Percentiles rank a stretch among this genome's conserved stretches.
These are phyloP conservation scores for Vitellaria paradoxa DNA, from an alignment of 179 eudicot species.

Conservation along the genomic window DNA sequence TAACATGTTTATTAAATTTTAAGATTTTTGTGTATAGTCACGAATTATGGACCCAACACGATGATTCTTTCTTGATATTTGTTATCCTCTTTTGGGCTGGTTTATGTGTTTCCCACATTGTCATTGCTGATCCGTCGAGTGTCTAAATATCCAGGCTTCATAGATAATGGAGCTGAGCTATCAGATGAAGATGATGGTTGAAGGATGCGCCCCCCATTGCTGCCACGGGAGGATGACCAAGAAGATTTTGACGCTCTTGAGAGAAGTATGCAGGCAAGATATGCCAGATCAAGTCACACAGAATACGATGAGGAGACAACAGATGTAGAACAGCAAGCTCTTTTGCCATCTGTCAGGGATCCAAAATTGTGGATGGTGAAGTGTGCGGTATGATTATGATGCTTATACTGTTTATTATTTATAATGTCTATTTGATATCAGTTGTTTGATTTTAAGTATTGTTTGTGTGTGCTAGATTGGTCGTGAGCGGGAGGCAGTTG, in stretches of 20 bases:
- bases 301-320: slow-evolving; percentile 93
- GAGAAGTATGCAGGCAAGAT: slow-evolving; percentile 66
- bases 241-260: slow-evolving; percentile 85
- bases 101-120: not conserved
- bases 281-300: slow-evolving; percentile 54
- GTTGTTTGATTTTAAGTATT: not conserved
- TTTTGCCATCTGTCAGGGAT: slow-evolving; percentile 94
- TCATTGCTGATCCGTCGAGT: slow-evolving; percentile 16
- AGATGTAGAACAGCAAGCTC: slow-evolving; percentile 98
- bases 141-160: slow-evolving; percentile 56
- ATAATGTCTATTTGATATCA: not conserved
- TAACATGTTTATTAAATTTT: too few relatives aligned
- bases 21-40: too few relatives aligned
- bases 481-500: slow-evolving; percentile 93
- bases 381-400: slow-evolving; percentile 74
- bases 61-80: not conserved
- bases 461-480: slow-evolving; percentile 60
- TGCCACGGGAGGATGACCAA: slow-evolving; percentile 76
- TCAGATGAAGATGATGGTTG: slow-evolving; percentile 65
- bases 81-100: not conserved
- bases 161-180: slow-evolving; percentile 56
- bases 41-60: too few relatives aligned
- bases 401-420: not conserved
- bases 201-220: slow-evolving; percentile 60
- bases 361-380: slow-evolving; percentile 98